phyloP scores from a whole-genome alignment of 192 early-diverging fungal genomes.

The Coemansia sp. region DNA sequence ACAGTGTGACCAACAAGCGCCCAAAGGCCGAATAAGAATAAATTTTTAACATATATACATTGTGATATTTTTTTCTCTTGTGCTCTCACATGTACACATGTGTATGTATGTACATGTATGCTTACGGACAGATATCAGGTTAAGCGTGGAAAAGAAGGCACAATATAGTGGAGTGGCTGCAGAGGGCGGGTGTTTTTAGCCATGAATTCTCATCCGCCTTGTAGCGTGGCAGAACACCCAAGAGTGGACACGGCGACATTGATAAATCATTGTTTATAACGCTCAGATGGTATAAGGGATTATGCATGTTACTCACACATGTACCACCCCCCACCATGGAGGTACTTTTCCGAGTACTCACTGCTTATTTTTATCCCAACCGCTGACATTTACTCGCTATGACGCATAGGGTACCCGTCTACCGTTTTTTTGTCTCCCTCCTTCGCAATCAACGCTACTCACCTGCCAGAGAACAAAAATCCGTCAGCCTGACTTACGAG shows the following conservation, averaged over 20 bases:
- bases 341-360: background rate
- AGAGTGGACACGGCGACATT: background rate
- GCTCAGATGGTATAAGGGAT: background rate
- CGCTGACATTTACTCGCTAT: background rate
- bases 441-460: background rate
- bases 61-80: background rate
- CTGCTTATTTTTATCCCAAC: background rate
- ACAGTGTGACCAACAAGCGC: background rate
- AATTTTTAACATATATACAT: background rate
- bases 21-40: background rate
- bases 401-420: no score
- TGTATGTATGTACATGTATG: slow-evolving; percentile 10
- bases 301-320: background rate
- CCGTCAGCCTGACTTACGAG: background rate
- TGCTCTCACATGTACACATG: background rate
- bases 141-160: background rate
- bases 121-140: background rate
- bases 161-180: background rate
- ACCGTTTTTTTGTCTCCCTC: no score
- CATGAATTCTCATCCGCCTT: background rate
- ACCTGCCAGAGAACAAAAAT: background rate
- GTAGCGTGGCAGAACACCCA: background rate
- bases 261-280: background rate
- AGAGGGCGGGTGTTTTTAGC: background rate
- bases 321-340: background rate